Conservation (phyloP, 2,329 filamentous ascomycete species). For the Venturia pyrina region DNA sequence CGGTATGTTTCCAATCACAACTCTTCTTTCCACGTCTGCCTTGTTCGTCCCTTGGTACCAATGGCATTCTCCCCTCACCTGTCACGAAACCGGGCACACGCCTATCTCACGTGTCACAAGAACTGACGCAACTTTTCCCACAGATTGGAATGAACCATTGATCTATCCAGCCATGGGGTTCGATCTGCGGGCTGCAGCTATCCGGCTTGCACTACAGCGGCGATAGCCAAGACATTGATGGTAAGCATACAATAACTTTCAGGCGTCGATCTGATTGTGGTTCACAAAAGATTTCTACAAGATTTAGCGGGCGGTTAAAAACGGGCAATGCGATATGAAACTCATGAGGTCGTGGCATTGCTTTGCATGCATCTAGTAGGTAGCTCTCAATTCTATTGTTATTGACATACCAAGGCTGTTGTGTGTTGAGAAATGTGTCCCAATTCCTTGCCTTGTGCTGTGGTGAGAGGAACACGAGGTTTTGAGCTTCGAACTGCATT, state of each 20-base stretch:
- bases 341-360: not conserved
- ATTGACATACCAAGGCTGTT: not conserved
- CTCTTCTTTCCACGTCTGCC: not conserved
- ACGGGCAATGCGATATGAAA: not conserved
- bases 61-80: not conserved
- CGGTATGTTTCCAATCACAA: slow-evolving; percentile 46
- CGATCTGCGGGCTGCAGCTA: not conserved
- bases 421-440: not conserved
- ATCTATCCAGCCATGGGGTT: not conserved
- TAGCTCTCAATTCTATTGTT: not conserved
- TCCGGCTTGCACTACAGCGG: not conserved
- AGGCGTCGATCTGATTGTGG: not conserved
- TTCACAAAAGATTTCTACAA: not conserved
- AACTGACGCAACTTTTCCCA: not conserved
- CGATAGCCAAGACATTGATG: not conserved
- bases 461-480: not conserved
- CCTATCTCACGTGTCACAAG: slow-evolving; percentile 1
- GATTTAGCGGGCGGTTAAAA: not conserved
- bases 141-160: not conserved
- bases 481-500: too few species aligned
- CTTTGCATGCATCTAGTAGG: slow-evolving; percentile 2
- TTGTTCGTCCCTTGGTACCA: not conserved
- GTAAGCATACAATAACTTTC: not conserved
- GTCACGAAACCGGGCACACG: not conserved
- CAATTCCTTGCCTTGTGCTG: not conserved